Percentiles rank a stretch among this genome's conserved stretches.
phyloP scores from a whole-genome alignment of 768 basidiomycete species.

The Lactifluus subvellereus region DNA sequence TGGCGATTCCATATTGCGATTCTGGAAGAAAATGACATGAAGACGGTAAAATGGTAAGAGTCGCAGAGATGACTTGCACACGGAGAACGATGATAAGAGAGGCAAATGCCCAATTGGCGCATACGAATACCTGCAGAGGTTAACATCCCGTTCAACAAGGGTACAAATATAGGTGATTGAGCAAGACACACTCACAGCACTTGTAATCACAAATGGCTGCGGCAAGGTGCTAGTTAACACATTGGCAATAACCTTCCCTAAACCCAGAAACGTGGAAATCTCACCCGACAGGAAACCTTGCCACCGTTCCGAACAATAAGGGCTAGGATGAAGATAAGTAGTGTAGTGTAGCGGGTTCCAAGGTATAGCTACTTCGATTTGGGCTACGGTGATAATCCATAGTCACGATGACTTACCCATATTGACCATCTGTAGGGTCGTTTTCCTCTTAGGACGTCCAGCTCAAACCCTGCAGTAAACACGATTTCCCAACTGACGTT shows the following conservation, averaged over 20 bases:
- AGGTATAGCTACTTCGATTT: background rate
- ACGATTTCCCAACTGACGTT: background rate
- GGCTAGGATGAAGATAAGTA: background rate
- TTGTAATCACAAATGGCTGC: background rate
- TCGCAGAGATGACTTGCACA: background rate
- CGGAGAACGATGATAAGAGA: too few species aligned
- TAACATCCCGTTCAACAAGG: background rate
- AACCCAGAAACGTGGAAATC: background rate
- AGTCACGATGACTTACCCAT: background rate
- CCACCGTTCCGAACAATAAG: background rate
- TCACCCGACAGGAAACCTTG: background rate
- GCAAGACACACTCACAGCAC: background rate
- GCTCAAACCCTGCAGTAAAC: background rate
- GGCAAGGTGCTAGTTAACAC: background rate
- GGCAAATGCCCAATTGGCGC: too few species aligned
- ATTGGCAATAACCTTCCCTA: background rate
- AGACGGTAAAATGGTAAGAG: background rate
- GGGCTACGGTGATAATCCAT: background rate
- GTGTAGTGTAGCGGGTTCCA: background rate
- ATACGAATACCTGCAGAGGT: background rate
- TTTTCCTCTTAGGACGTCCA: background rate
- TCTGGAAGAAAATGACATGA: background rate
- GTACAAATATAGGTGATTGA: background rate
- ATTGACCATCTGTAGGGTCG: background rate
- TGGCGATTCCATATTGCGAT: background rate